Evolutionary conservation across 2,329 filamentous ascomycete species (phyloP).

Genomic region (Gremmenia infestans): DNA sequence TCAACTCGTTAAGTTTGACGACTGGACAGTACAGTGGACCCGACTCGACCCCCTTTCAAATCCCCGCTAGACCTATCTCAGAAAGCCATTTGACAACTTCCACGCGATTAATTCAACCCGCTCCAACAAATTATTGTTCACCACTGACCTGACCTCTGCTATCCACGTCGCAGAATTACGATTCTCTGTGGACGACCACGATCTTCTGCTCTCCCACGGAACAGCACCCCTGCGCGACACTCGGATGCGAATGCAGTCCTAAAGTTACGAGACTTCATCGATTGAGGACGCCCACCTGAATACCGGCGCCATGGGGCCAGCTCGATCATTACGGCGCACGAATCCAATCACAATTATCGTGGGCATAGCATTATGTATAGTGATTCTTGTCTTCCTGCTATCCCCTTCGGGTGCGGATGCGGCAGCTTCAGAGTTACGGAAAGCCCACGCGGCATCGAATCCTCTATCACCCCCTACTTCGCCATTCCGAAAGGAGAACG

Average conservation of each 20-base stretch:
- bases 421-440: slow-evolving; percentile 43
- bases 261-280: slow-evolving; percentile 11
- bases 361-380: slow-evolving; percentile 65
- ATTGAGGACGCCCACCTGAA: slow-evolving; percentile 27
- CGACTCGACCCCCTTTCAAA: background rate
- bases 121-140: background rate
- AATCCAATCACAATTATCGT: slow-evolving; percentile 72
- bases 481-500: slow-evolving; percentile 62
- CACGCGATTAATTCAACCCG: background rate
- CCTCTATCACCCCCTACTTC: slow-evolving; percentile 69
- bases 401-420: slow-evolving; percentile 46
- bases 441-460: slow-evolving; percentile 57
- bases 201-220: background rate
- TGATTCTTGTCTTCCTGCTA: slow-evolving; percentile 62
- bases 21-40: background rate
- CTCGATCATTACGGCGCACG: slow-evolving; percentile 70
- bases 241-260: slow-evolving; percentile 20
- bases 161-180: background rate
- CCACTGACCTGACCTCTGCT: background rate
- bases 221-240: background rate
- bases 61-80: background rate
- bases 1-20: background rate
- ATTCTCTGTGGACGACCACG: slow-evolving; percentile 13
- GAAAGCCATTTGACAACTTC: background rate
- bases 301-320: slow-evolving; percentile 47